Evolutionary conservation across 441 rosid species (phyloP).

Genomic region (Isatis lusitanica): DNA sequence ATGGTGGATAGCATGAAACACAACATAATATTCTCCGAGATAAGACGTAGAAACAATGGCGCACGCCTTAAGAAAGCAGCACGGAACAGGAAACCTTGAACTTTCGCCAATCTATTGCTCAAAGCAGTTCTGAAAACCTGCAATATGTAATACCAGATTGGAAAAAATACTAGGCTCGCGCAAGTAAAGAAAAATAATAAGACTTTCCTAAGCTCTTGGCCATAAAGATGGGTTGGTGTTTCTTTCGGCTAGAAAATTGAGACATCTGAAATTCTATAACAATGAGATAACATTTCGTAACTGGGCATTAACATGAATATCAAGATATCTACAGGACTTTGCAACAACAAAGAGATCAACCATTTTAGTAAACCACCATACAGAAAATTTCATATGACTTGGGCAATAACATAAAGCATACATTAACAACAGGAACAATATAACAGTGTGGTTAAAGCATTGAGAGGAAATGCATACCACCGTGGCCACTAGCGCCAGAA

Average conservation of each 20-base stretch:
- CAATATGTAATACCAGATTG: conserved; percentile 17
- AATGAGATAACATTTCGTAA: not conserved
- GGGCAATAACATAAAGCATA: conserved; percentile 14
- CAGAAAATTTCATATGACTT: not conserved
- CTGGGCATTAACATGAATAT: not conserved
- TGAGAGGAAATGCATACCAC: conserved; percentile 62
- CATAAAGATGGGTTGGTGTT: not conserved
- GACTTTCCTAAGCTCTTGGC: not conserved
- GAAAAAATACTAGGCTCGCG: conserved; percentile 1
- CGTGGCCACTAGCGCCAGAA: conserved; percentile 72
- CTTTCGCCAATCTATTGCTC: conserved; percentile 98
- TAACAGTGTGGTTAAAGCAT: not conserved
- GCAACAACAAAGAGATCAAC: not conserved
- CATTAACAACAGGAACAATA: not conserved
- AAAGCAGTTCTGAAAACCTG: conserved; percentile 91
- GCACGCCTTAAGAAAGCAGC: conserved; percentile 96
- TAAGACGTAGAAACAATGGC: conserved; percentile 80
- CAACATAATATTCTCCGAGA: conserved; percentile 87
- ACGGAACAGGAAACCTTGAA: conserved; percentile 95
- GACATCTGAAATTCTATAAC: not conserved
- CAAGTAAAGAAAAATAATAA: not conserved
- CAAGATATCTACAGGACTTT: conserved; percentile 16
- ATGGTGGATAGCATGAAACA: conserved; percentile 86
- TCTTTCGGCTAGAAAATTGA: not conserved
- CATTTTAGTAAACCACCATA: not conserved